Evolutionary conservation across 495 filamentous ascomycete genomes (phyloP), one percentile per base, ranked within the genome.

Genomic region (Elasticomyces elasticus): DNA sequence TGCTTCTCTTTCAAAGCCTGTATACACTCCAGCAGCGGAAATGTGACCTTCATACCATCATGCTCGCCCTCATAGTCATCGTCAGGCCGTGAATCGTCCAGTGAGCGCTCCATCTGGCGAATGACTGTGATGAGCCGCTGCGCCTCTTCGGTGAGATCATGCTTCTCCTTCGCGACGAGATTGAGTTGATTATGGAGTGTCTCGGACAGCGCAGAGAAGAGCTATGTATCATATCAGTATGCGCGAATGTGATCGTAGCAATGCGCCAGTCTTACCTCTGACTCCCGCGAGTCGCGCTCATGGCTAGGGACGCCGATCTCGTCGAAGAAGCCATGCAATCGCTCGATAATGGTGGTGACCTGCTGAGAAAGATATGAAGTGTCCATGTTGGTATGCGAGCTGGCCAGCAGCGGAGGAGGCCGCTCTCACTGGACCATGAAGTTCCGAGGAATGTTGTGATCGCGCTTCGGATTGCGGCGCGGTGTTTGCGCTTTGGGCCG

Each of bases 271-370:
- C 75, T 60, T 72, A 94, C 88, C 79, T 94, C 84, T 62, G 85
- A 75, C 66, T 97, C 89, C 54, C 94, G 77, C 4, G 78, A 74
- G 55, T 96, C 89, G 56, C 94, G 82, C 71, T 95, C 92, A 81
- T 94, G 87, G 63, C 70, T 79, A 17, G 89, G 76, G 40, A 99
- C 82, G 31, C 92, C 92, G 61, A 99, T 96, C 59, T 97, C 91
- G 69, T 97, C 92, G 63, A 94, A 99, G 45, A 96, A 77, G 40
- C 84, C 85, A 71, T 96, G 90, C 42, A 99, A 76, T 70, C 94
- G 86, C 65, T 78, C 77, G 61, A 95, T 85, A 64, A 94, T 96
- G 60, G 80, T 89, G 61, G 87, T 87, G 68, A 96, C 87, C 78
- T 96, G 90, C 64, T 90, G 87, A 62, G 87, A 84, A 67, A 96